Evolutionary conservation across 2,329 filamentous ascomycete genomes (phyloP), one percentile per base, ranked within the genome.

Genomic region (Sporothrix brasiliensis): DNA sequence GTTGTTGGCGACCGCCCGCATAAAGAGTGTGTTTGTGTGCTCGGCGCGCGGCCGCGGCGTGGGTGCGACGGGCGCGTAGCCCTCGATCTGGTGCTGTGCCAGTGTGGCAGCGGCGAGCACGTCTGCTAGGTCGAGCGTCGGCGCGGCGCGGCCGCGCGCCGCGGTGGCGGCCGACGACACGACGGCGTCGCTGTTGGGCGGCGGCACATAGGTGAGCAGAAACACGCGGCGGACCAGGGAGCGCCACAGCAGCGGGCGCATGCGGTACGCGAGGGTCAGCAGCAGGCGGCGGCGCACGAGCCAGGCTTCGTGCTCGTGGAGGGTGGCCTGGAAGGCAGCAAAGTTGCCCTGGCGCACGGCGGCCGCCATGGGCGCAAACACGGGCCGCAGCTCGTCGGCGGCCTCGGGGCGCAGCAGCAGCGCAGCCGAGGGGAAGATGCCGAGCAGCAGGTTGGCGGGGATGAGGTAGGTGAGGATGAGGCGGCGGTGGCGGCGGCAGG

Each of bases 381-480:
- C 85, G 27, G 88, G 83, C 0, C 82, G 83, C 27, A 96, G 82
- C 0, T 85, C 85, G 69, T 82, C 79, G 77, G n/a, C 77, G 14
- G 92, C 89, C 80, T 95, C 92, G 3, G 91, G 90, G 0, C 90
- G 87, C 52, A 85, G 81, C 58, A 96, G 86, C 0, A 97, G 85
- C 2, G 79, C 72, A 10, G 81, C 77, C 0, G 90, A 91, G 1
- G 94, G 94, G 74, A 97, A 92, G 41, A 92, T 89, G 27, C 93
- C 94, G 61, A 97, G 85, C 50, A 97, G 88, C 69, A 97, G 85
- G 77, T 97, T 97, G 75, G 89, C 87, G 0, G 93, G 87, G 71
- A 97, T 89, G 52, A 97, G 87, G 78, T 94, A 94, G 56, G 91
- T 91, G 50, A 97, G 88, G 72, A 97, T 94, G 68, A 90, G 84